These are phyloP conservation scores for Geotrichum restrictum DNA, from an alignment of 1,139 yeast species.

Conservation along the genomic window DNA sequence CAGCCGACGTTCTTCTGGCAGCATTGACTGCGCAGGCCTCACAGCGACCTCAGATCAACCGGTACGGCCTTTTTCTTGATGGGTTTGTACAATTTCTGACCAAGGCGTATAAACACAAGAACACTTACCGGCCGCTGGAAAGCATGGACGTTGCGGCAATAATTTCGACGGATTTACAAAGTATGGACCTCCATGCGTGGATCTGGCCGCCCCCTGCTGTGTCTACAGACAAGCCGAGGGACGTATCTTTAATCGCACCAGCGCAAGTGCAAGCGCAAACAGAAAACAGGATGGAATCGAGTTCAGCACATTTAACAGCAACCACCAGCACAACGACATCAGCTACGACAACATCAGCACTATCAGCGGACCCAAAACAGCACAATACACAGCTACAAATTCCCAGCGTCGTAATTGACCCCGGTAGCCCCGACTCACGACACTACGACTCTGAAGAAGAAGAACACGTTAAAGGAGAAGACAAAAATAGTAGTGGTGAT, in stretches of 20 bases:
- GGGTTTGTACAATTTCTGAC: slow-evolving; percentile 17
- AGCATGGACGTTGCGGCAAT: slow-evolving; percentile 31
- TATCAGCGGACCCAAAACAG: neutral
- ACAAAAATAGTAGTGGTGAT: no score
- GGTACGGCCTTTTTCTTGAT: slow-evolving; percentile 15
- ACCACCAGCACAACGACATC: neutral
- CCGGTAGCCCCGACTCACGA: slow-evolving; percentile 9
- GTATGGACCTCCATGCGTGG: slow-evolving; percentile 29
- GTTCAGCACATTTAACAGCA: neutral
- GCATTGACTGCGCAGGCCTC: slow-evolving; percentile 5
- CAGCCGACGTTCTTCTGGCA: neutral
- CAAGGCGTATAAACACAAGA: slow-evolving; percentile 1
- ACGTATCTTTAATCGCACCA: no score
- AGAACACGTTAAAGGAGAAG: no score
- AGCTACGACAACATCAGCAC: neutral
- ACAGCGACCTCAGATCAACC: neutral
- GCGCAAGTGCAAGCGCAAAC: neutral
- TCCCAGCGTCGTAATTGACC: slow-evolving; percentile 13
- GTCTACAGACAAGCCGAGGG: neutral
- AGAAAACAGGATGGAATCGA: neutral
- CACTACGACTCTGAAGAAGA: slow-evolving; percentile 1
- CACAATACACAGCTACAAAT: neutral
- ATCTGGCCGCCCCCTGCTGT: slow-evolving; percentile 24
- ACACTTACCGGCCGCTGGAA: slow-evolving; percentile 23
- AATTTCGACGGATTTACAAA: slow-evolving; percentile 30